Evolutionary conservation across 768 basidiomycete genomes (phyloP).

Genomic region (Trametes elegans): DNA sequence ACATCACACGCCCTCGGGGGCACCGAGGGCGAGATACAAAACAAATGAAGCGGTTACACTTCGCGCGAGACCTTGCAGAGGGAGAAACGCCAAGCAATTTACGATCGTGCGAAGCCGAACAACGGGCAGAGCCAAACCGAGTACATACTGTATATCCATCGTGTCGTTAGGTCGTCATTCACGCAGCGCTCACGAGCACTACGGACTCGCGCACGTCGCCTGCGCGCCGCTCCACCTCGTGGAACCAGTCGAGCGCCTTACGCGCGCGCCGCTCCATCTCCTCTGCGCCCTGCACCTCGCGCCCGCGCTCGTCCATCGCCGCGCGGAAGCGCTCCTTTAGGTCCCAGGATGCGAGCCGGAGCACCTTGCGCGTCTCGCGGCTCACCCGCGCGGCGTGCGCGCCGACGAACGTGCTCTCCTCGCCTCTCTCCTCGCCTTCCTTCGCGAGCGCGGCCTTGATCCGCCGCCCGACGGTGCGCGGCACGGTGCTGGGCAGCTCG

Average conservation of each 20-base stretch:
- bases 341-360: conserved; percentile 90
- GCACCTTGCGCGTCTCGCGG: conserved; percentile 89
- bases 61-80: conserved; percentile 7
- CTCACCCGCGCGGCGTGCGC: conserved; percentile 68
- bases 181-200: conserved; percentile 6
- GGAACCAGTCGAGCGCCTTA: conserved; percentile 75
- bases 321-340: conserved; percentile 74
- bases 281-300: conserved; percentile 77
- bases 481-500: conserved; percentile 87
- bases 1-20: background rate
- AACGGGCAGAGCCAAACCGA: background rate
- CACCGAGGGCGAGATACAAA: background rate
- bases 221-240: conserved; percentile 49
- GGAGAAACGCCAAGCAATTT: conserved; percentile 3
- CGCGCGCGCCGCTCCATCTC: conserved; percentile 67
- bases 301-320: conserved; percentile 75
- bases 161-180: background rate
- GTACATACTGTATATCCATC: conserved; percentile 8
- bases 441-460: conserved; percentile 63
- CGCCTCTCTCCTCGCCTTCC: conserved; percentile 46
- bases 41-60: background rate
- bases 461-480: conserved; percentile 84
- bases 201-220: conserved; percentile 34
- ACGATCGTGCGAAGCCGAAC: conserved; percentile 8
- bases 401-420: conserved; percentile 55